Evolutionary conservation across 768 basidiomycete genomes (phyloP), one percentile per base, ranked within the genome.

Genomic region (Boletus coccyginus): DNA sequence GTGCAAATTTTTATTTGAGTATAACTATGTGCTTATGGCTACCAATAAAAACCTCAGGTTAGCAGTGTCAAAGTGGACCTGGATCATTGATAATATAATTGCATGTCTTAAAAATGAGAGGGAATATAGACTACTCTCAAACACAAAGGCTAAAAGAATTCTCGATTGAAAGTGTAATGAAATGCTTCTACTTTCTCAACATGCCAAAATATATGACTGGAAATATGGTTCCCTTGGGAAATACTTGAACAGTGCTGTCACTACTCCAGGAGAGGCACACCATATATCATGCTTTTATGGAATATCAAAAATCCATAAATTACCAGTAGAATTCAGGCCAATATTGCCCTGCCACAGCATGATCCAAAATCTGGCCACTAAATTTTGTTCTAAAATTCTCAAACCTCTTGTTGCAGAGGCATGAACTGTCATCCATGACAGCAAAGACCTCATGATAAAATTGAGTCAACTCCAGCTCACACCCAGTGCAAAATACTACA

Each of bases 361-460:
- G 0, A 48, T 55, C 0, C 48, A 50, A n/a, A 59, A 59, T 2
- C 41, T 43, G 21, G 32, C 9, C 0, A 10, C 32, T 32, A 32
- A 32, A 32, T 32, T 32, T 32, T 2, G 9, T 9, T 1, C 48
- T 32, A 56, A 56, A 60, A 38, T 19, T 2, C 59, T 60, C 47
- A 60, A 56, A 60, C 59, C 55, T 13, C 0, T 60, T 0, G 19
- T 60, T 41, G 19, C 13, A 4, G 5, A 33, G 47, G 55, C 49
- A 40, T 55, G 19, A 32, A 53, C 52, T 14, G 24, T 60, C 4
- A 46, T 60, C 0, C 32, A 47, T 12, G 55, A 52, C 0, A 43
- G 38, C 27, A 60, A 60, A 40, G 55, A 60, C 17, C 16, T 60
- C 19, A 52, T 41, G 40, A 60, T 56, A 44, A 60, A 60, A 60